Evolutionary conservation across 192 early-diverging fungal genomes (phyloP).

Genomic region (Irineochytrium annulatum): DNA sequence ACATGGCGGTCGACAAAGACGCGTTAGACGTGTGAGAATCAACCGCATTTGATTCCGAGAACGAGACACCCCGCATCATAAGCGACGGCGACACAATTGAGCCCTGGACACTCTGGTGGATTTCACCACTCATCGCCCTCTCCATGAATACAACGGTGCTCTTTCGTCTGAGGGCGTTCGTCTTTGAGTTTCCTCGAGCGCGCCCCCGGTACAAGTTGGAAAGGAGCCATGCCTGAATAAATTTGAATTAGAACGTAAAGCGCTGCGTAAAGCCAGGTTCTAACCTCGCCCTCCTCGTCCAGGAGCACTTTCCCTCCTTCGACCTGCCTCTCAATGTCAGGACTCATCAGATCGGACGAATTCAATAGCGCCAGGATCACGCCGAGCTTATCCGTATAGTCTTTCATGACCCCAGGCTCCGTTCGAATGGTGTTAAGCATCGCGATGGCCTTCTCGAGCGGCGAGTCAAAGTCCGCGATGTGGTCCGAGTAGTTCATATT

Average conservation of each 20-base stretch:
- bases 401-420: conserved; percentile 30
- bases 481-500: conserved; percentile 34
- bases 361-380: conserved; percentile 32
- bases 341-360: conserved; percentile 40
- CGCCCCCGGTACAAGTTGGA: conserved; percentile 7
- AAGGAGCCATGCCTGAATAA: conserved; percentile 40
- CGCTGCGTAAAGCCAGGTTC: neutral
- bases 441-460: conserved; percentile 42
- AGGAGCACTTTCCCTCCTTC: conserved; percentile 16
- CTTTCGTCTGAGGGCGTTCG: neutral
- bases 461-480: conserved; percentile 40
- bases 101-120: no score
- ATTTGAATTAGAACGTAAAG: neutral
- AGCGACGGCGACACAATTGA: no score
- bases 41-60: no score
- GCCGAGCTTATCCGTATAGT: conserved; percentile 32
- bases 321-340: conserved; percentile 40
- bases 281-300: conserved; percentile 45
- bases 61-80: no score
- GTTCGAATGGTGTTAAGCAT: conserved; percentile 39
- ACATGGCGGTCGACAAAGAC: no score
- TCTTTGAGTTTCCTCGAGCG: neutral
- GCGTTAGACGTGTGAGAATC: no score
- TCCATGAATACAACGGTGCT: neutral
- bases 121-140: no score